Base-by-base conservation (phyloP, 257 asterid species). In the Orobanche coerulescens region DNA sequence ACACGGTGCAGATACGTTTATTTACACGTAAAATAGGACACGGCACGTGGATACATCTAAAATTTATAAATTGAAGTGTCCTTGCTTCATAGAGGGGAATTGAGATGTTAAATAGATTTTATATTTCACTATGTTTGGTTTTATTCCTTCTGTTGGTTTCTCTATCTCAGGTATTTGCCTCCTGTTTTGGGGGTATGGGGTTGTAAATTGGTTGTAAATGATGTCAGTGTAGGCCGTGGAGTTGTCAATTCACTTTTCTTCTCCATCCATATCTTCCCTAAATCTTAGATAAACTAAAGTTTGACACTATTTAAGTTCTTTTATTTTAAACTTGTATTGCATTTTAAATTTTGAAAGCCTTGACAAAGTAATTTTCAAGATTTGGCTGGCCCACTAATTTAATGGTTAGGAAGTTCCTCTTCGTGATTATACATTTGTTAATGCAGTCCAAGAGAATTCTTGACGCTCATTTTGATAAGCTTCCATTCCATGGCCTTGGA, bases 401-500 rank as follows among this genome's bases (percentile, higher is more conserved):
- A 25, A 43, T 30, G 64, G 34, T 52, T 71, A 8, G 16, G 36
- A 53, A 61, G 36, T 59, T 47, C 53, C 10, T 64, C 34, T 72
- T 61, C 34, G 12, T 65, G 42, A 69, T 58, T 13, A 3, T 50
- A 11, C 55, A 12, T 69, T 61, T 72, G 55, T 76, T 64, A 61
- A 64, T 66, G 68, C 81, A 91, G 98, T 61, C 96, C 54, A 91
- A 84, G 82, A 88, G 80, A 84, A 74, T 91, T 68, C 61, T 91
- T 33, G 95, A 85, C 33, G 84, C 83, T 70, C 70, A 72, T 62
- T 78, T 85, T 72, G 96, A 91, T 69, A 88, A 82, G 82, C 82
- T 91, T 72, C 96, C 95, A 36, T 83, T 82, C 78, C 96, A 91
- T 69, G 94, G 98, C 61, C 76, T 88, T 58, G 98, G 98, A 55